Base-by-base conservation (phyloP, 805 yeast genomes). In the Sugiyamaella mastotermitis region DNA sequence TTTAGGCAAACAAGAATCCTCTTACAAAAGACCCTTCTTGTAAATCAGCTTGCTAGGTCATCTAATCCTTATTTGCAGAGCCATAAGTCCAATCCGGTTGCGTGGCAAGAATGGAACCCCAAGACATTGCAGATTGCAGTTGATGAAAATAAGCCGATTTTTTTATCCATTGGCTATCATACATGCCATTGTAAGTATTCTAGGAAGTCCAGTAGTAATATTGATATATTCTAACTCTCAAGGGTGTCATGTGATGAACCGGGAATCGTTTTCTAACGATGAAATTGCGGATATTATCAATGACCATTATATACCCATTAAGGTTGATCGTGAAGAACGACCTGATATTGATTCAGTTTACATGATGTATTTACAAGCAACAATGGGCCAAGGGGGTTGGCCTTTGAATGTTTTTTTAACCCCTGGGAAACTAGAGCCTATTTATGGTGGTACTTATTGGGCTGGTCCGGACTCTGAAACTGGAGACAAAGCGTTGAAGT, bases 261-360 rank as follows among this genome's bases (percentile, higher is more conserved):
- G 45, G 20, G 65, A 59, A 42, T 46, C 57, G 11, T 62, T 61
- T 37, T 31, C 48, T 7, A 42, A 52, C 28, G 36, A 41, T 1
- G 40, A 29, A 11, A 49, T 59, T 13, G 64, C 64, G 8, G 47
- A 39, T 1, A 22, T 49, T 14, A 45, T 63, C 32, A 60, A 62
- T 39, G 44, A 47, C 16, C 27, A 49, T 33, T 64, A 56, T 42
- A 45, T 61, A n/a, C 63, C 66, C 4, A 47, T 63, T 40, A 61
- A 59, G 35, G 51, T 63, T 37, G 66, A 63, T 37, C 52, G 60
- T 23, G 66, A 62, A 34, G 61, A 58, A 34, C 53, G 62, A n/a
- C 66, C 66, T n/a, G 68, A 59, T 40, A 42, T 64, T 17, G 67
- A 62, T 36, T 44, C 56, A n/a, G 57, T 62, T 6, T 60, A 64